Base-by-base conservation (phyloP, 1,139 yeast species). In the Torulaspora pretoriensis region DNA sequence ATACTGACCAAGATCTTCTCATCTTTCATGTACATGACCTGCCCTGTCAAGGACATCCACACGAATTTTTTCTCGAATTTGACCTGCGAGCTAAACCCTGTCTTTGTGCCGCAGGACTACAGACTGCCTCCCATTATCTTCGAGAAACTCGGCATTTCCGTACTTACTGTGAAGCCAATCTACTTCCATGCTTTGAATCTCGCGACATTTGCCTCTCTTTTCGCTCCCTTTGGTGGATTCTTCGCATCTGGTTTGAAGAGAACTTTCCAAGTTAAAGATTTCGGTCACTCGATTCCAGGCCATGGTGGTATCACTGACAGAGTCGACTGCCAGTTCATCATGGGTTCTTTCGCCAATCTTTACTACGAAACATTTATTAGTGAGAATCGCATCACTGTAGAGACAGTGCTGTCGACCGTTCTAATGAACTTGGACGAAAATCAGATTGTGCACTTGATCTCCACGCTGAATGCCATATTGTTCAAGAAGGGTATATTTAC, bases 181-280 rank as follows among this genome's bases (percentile, higher is more conserved):
- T 89, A 92, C 64, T 76, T 90, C 70, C 99, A 92, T 63, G 82
- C 95, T 3, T 75, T 88, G 48, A 76, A 83, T 38, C 72, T 92
- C 55, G 95, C 97, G 9, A 84, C 96, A 2, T 92, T 94, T 74
- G 98, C 99, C 7, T 90, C 97, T 1, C 75, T 94, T 54, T 84
- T 92, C 65, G 99, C 99, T 1, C 99, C 99, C 47, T 92, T 92
- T 64, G 99, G 99, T 43, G 99, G 99, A 1, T 92, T 92, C 67
- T 92, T 92, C 59, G 98, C 98, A 3, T 84, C 95, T 41, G 99
- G 98, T 10, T 75, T 94, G 58, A 92, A 92, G 71, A 81, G 99
- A 67, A 89, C 97, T n/a, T 90, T 92, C 70, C 86, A 94, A 59
- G 90, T 90, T 47, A 87, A 87, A 68, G 96, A 87, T 65, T 87